A percentile compares a stretch with the other conserved stretches of the same genome.
phyloP scores from a whole-genome alignment of 2,329 filamentous ascomycete species.

The Curvularia sp. region DNA sequence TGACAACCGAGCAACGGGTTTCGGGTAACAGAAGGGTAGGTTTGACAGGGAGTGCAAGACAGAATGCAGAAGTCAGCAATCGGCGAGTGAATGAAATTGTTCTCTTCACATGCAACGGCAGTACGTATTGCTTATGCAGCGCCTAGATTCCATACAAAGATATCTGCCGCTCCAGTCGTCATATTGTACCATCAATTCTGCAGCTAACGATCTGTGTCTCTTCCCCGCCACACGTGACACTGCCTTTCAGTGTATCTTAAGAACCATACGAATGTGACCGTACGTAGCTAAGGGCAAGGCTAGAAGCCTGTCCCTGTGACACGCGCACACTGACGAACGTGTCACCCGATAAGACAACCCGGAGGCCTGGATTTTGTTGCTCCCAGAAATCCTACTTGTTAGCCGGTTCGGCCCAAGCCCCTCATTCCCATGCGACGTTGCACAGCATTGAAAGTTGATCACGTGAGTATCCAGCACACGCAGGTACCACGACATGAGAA shows the following conservation, averaged over 20 bases:
- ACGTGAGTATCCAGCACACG: conserved; percentile 19
- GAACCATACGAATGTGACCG: neutral
- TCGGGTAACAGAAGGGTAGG: conserved; percentile 23
- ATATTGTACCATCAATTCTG: neutral
- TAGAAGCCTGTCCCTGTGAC: neutral
- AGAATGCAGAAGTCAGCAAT: conserved; percentile 19
- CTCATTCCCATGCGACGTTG: conserved; percentile 17
- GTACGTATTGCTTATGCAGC: conserved; percentile 23
- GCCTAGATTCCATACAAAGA: neutral
- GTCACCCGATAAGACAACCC: conserved; percentile 1
- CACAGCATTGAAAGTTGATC: conserved; percentile 23
- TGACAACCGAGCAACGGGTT: conserved; percentile 12
- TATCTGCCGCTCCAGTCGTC: neutral
- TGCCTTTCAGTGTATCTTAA: neutral
- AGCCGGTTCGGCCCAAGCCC: conserved; percentile 15
- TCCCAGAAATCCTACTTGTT: conserved; percentile 5
- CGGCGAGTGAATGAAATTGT: conserved; percentile 4
- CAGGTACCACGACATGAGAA: conserved; percentile 17
- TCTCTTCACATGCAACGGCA: neutral
- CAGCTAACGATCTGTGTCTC: neutral
- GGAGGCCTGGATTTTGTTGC: neutral
- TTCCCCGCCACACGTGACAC: conserved; percentile 5
- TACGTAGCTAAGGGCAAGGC: neutral
- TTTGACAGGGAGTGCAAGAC: conserved; percentile 29
- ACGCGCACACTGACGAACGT: conserved; percentile 1